Evolutionary conservation across 768 basidiomycete genomes (phyloP).

Genomic region (Udeniomyces megalosporus): DNA sequence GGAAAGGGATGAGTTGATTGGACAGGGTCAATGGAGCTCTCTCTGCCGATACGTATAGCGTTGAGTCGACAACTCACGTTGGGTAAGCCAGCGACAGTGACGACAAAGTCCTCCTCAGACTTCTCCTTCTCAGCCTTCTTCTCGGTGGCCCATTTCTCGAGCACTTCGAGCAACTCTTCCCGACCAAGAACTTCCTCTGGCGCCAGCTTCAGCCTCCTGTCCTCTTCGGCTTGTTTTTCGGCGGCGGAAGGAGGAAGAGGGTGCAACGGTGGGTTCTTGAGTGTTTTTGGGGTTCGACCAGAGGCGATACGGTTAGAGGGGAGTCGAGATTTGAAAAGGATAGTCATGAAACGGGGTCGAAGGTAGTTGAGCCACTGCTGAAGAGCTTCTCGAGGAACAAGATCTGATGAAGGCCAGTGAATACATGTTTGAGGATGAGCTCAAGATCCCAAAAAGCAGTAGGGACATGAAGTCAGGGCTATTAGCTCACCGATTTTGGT

Average conservation of each 20-base stretch:
- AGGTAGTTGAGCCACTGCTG: slow-evolving; percentile 51
- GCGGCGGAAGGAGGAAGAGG: slow-evolving; percentile 27
- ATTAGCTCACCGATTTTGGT: slow-evolving; percentile 65
- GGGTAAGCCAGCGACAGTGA: slow-evolving; percentile 68
- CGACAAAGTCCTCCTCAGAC: slow-evolving; percentile 39
- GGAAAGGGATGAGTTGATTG: too few relatives aligned
- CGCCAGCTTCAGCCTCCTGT: slow-evolving; percentile 36
- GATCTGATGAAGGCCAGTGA: slow-evolving; percentile 37
- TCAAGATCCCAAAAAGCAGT: neutral
- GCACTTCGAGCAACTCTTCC: slow-evolving; percentile 37
- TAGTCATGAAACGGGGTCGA: slow-evolving; percentile 43
- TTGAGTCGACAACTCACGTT: slow-evolving; percentile 43
- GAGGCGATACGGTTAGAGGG: slow-evolving; percentile 3
- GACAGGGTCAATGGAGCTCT: too few relatives aligned
- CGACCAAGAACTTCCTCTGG: slow-evolving; percentile 48
- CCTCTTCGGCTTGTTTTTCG: slow-evolving; percentile 30
- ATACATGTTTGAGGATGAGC: slow-evolving; percentile 1
- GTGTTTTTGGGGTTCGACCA: slow-evolving; percentile 22
- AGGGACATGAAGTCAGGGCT: neutral
- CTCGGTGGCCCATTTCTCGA: slow-evolving; percentile 37
- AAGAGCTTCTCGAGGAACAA: slow-evolving; percentile 60
- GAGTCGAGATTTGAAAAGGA: slow-evolving; percentile 53
- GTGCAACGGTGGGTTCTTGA: slow-evolving; percentile 40
- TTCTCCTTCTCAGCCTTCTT: slow-evolving; percentile 37
- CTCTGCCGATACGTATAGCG: neutral